Evolutionary conservation across 2,329 filamentous ascomycete genomes (phyloP), one percentile per base, ranked within the genome.

Genomic region (Plenodomus lindquistii): DNA sequence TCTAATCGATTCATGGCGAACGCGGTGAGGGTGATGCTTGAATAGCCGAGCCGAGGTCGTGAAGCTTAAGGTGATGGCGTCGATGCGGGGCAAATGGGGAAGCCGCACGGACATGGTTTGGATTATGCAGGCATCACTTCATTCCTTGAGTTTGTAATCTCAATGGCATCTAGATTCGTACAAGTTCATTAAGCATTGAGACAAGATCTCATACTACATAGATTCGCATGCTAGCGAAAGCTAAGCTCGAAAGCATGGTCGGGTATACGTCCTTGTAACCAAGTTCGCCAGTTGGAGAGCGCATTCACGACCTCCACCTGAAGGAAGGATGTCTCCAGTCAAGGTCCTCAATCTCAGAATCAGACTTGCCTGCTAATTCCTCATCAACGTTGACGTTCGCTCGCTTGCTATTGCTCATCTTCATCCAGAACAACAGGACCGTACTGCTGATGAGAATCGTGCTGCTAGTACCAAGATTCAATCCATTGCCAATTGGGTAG

Each of bases 401-500:
- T 41, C 84, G 77, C 60, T 75, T 79, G 63, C 74, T 79, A 62
- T 90, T 90, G 58, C 87, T 83, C 64, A 66, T 70, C 42, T 74
- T 75, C 78, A 88, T 87, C 82, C 83, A 90, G 1, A 79, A 55
- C 54, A 82, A 73, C 29, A 86, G 65, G 0, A 60, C 41, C 0
- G 79, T 75, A 4, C 76, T 75, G 3, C 79, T 46, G 1, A 89
- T 44, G 11, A 88, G 64, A 1, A 83, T 82, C 1, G 73, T 73
- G n/a, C 75, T 77, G n/a, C 77, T 77, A 0, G 83, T 84, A 0
- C 82, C 87, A 37, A 89, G 62, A 63, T 90, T 90, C 29, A 90
- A 67, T 0, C 86, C 86, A 61, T 89, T 89, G 1, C 87, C 87
- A 46, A 89, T 88, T 51, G 77, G 83, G 60, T 84, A 91, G 48